Percentiles rank a stretch among this genome's conserved stretches.
Conservation (phyloP, 1,284 basidiomycete genomes). For the Trametes sp. region DNA sequence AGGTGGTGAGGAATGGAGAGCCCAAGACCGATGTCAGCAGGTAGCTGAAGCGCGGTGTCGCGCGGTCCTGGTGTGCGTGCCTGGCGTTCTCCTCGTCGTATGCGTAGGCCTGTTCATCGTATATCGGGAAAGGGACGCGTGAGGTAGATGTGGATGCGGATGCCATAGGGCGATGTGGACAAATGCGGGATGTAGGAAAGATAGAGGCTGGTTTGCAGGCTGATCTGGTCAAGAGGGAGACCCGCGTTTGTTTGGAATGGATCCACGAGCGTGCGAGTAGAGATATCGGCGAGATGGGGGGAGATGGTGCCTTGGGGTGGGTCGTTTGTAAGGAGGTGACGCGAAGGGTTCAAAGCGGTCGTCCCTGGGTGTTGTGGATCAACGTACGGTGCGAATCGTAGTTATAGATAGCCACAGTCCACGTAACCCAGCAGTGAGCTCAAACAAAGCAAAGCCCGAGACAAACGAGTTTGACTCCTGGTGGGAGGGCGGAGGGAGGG, state of each 20-base stretch:
- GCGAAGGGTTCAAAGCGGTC: background rate
- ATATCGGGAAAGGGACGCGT: background rate
- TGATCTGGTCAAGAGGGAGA: background rate
- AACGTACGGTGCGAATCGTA: background rate
- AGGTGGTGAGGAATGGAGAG: slow-evolving; percentile 44
- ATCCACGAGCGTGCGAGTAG: background rate
- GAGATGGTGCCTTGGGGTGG: background rate
- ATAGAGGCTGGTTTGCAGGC: background rate
- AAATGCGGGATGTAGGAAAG: background rate
- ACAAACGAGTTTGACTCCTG: background rate
- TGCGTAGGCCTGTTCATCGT: background rate
- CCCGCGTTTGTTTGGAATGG: background rate
- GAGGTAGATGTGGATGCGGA: background rate
- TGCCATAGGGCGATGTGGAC: slow-evolving; percentile 1
- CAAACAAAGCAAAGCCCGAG: background rate
- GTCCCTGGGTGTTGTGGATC: background rate
- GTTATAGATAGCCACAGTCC: background rate
- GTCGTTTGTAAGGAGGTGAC: background rate
- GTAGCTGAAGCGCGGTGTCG: slow-evolving; percentile 42
- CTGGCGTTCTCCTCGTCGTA: slow-evolving; percentile 3
- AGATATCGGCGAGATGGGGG: background rate
- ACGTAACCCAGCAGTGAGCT: background rate
- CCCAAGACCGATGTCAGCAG: slow-evolving; percentile 42
- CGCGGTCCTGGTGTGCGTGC: slow-evolving; percentile 10
- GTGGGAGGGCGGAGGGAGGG: background rate